Base-by-base conservation (phyloP, 805 yeast species). In the Saturnispora galanensis region DNA sequence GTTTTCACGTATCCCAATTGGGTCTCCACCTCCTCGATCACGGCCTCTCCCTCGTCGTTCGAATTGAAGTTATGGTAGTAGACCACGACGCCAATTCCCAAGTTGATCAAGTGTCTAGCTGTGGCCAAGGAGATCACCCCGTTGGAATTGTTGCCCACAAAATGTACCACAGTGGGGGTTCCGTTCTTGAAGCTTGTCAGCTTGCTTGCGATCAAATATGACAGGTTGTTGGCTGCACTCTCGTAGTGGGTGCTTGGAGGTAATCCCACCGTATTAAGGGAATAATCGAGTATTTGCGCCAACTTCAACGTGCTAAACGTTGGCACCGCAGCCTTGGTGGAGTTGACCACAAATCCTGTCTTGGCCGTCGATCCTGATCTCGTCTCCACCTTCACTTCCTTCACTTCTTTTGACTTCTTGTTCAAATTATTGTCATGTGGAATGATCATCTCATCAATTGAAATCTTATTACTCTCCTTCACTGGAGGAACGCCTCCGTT, bases 181-280 rank as follows among this genome's bases (percentile, higher is more conserved):
- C 84, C 70, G 57, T 88, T 87, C 56, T 81, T 86, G 58, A 84
- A 84, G n/a, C 69, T 65, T 10, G 94, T 88, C 16, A 88, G 66
- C 15, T 78, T 71, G 42, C 72, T 68, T 26, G 81, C 67, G 1
- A 83, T 71, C 42, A 83, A 64, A 32, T 67, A 71, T 2, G 84
- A 73, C 26, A 87, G 65, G 39, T 84, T 81, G 30, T 80, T 65
- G 4, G 86, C 86, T 32, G 85, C 77, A 42, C 77, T 77, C 59
- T 87, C 96, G 12, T 73, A 63, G 48, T 80, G 56, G 3, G 69
- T 56, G 2, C 65, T 56, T 6, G 68, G 60, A 2, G 76, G 55
- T 11, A 78, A 60, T 4, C 77, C 71, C 48, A 73, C 81, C 41
- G 71, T 73, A 11, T 77, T 81, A 3, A 66, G 56, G 10, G 80